phyloP scores from a whole-genome alignment of 2,329 filamentous ascomycete species.

The Beauveria brongniartii region DNA sequence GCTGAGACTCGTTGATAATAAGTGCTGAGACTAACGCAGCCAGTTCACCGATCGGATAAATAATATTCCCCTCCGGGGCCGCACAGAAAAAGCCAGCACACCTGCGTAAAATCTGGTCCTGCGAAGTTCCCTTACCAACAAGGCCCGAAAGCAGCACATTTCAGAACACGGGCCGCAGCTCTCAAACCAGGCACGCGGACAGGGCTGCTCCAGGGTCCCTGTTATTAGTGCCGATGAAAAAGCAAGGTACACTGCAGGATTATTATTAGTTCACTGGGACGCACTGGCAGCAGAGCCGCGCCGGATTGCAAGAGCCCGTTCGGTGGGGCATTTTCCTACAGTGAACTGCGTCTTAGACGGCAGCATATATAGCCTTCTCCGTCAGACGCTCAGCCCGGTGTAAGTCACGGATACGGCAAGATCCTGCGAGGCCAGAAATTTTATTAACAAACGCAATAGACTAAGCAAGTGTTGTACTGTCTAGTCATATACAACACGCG shows the following conservation, averaged over 20 bases:
- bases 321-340: background rate
- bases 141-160: conserved; percentile 1
- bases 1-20: background rate
- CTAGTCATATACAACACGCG: background rate
- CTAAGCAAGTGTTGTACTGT: background rate
- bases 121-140: conserved; percentile 9
- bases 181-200: conserved; percentile 6
- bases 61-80: background rate
- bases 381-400: background rate
- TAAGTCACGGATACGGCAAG: background rate
- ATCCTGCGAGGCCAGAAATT: background rate
- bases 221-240: background rate
- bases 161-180: conserved; percentile 11
- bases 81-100: background rate
- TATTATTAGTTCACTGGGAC: too few species aligned
- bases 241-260: background rate
- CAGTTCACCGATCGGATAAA: background rate
- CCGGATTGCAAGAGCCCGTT: background rate
- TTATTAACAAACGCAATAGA: background rate
- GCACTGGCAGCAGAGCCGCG: background rate
- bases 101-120: conserved; percentile 10
- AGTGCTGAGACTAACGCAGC: too few species aligned
- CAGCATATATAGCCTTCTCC: background rate
- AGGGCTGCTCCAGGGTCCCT: background rate
- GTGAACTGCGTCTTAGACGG: background rate